Percentiles rank a stretch among this genome's conserved stretches.
phyloP scores from a whole-genome alignment of 208 protist genomes.

The Acanthamoeba sp. region DNA sequence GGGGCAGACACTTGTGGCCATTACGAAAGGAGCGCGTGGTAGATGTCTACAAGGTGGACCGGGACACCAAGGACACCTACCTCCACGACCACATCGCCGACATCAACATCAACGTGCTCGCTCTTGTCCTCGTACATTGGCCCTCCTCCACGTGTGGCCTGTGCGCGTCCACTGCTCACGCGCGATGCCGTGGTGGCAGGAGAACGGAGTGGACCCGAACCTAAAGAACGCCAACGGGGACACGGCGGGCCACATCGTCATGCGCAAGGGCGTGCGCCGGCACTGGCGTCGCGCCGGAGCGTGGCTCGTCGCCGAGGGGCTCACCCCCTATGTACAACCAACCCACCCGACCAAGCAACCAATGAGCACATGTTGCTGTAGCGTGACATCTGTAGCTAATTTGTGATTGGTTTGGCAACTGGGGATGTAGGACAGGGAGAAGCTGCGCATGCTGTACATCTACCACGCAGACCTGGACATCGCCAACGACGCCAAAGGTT shows the following conservation, averaged over 20 bases:
- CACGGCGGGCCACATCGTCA: background rate
- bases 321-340: background rate
- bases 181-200: background rate
- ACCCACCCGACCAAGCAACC: too few species aligned
- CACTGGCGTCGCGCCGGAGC: conserved; percentile 24
- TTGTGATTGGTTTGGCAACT: too few species aligned
- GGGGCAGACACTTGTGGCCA: background rate
- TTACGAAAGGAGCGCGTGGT: background rate
- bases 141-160: too few species aligned
- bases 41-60: background rate
- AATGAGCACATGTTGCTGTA: too few species aligned
- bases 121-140: background rate
- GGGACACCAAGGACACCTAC: background rate
- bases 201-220: background rate
- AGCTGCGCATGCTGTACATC: conserved; percentile 5
- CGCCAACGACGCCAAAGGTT: background rate
- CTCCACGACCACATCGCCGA: conserved; percentile 20
- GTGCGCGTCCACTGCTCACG: too few species aligned
- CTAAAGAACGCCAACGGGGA: background rate
- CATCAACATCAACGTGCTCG: conserved; percentile 53
- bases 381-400: too few species aligned
- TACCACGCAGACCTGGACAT: background rate
- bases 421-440: conserved; percentile 39
- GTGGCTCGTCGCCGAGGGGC: conserved; percentile 1
- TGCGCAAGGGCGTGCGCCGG: conserved; percentile 16